These are phyloP conservation scores for Tolypocladium pustulatum DNA, from an alignment of 2,329 filamentous ascomycete genomes.

Conservation along the genomic window DNA sequence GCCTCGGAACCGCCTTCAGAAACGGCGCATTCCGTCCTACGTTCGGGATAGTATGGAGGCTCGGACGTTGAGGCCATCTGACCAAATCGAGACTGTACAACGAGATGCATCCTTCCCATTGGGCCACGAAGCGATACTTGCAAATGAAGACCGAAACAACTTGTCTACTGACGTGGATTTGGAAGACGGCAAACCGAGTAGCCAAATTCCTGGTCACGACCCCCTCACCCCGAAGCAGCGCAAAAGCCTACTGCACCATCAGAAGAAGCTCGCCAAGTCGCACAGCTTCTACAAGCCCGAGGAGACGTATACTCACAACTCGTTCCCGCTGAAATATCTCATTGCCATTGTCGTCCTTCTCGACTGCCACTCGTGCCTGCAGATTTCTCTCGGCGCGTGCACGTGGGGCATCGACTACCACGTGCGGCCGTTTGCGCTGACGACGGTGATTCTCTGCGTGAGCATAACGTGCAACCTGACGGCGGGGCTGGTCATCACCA, in stretches of 20 bases:
- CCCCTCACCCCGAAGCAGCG: conserved; percentile 59
- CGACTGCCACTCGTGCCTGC: conserved; percentile 69
- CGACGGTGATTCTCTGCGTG: conserved; percentile 70
- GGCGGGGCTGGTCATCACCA: conserved; percentile 64
- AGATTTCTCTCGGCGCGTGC: conserved; percentile 66
- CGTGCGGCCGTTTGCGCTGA: conserved; percentile 58
- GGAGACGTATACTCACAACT: conserved; percentile 71
- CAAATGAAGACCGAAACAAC: conserved; percentile 6
- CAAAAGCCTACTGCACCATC: conserved; percentile 61
- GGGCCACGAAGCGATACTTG: background rate
- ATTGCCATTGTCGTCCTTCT: conserved; percentile 69
- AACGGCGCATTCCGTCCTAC: background rate
- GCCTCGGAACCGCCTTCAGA: background rate
- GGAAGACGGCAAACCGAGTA: conserved; percentile 25
- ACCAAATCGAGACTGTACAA: background rate
- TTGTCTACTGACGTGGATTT: conserved; percentile 17
- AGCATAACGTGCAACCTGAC: conserved; percentile 70
- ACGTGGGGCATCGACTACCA: conserved; percentile 73
- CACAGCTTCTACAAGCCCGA: conserved; percentile 87
- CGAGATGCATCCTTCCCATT: background rate
- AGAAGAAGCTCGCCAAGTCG: conserved; percentile 68
- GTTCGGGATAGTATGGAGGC: background rate
- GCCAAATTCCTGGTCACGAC: conserved; percentile 38
- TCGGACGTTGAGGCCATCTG: background rate
- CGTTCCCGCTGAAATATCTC: conserved; percentile 65